Conservation (phyloP, 2,329 filamentous ascomycete genomes). For the Exserohilum rostratum region DNA sequence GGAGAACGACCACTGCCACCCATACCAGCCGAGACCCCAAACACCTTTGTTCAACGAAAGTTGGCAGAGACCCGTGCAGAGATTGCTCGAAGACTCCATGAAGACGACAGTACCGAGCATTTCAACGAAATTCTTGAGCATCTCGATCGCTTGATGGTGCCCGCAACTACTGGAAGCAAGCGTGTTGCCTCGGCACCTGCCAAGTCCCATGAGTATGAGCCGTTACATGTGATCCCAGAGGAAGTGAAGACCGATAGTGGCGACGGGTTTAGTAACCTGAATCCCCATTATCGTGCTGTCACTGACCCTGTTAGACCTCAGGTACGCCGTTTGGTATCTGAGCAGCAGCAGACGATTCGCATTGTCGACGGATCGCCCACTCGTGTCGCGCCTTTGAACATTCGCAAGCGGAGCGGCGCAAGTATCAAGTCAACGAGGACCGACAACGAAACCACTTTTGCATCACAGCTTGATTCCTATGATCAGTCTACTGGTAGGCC, state of each 20-base stretch:
- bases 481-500: slow-evolving; percentile 21
- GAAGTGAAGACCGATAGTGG: slow-evolving; percentile 51
- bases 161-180: slow-evolving; percentile 42
- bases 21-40: slow-evolving; percentile 55
- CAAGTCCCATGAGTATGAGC: slow-evolving; percentile 38
- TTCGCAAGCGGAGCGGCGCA: slow-evolving; percentile 57
- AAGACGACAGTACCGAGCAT: slow-evolving; percentile 56
- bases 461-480: slow-evolving; percentile 24
- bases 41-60: slow-evolving; percentile 60
- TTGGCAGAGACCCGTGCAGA: slow-evolving; percentile 64
- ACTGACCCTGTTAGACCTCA: slow-evolving; percentile 51
- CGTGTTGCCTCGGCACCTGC: slow-evolving; percentile 56
- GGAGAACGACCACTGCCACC: slow-evolving; percentile 53
- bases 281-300: slow-evolving; percentile 47
- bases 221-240: slow-evolving; percentile 60
- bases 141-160: slow-evolving; percentile 63
- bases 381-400: slow-evolving; percentile 60
- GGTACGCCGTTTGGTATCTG: slow-evolving; percentile 33
- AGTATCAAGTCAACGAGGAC: slow-evolving; percentile 32
- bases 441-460: slow-evolving; percentile 16
- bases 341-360: slow-evolving; percentile 58
- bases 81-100: slow-evolving; percentile 59
- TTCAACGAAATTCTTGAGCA: slow-evolving; percentile 66
- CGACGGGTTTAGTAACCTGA: slow-evolving; percentile 37
- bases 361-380: slow-evolving; percentile 61